Percentiles rank a stretch among this genome's conserved stretches.
Conservation (phyloP, 768 basidiomycete species). For the Mycena sanguinolenta region DNA sequence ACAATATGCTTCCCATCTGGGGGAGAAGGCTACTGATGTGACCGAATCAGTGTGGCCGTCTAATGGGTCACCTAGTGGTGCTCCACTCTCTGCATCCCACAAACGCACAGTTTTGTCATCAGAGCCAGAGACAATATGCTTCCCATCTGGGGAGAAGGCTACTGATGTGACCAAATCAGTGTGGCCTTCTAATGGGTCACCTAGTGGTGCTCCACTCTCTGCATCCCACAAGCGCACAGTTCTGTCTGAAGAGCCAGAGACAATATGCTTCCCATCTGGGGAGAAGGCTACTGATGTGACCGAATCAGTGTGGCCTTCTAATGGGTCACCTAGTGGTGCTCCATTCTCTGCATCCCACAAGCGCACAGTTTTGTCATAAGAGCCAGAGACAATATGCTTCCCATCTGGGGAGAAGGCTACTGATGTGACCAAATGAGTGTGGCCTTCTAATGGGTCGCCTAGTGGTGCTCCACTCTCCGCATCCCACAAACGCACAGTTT, state of each 20-base stretch:
- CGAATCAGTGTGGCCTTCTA: constrained; percentile 5
- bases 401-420: constrained; percentile 2
- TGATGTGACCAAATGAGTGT: neutral
- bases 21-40: constrained; percentile 14
- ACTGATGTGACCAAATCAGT: constrained; percentile 2
- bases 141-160: constrained; percentile 1
- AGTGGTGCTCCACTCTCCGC: neutral
- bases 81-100: constrained; percentile 12
- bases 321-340: neutral
- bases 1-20: constrained; percentile 11
- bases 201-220: constrained; percentile 9
- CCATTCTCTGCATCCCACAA: neutral
- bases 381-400: neutral
- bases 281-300: constrained; percentile 16
- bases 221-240: constrained; percentile 11
- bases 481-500: constrained; percentile 11
- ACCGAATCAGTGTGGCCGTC: constrained; percentile 5
- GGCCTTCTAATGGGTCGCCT: neutral
- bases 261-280: constrained; percentile 14
- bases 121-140: neutral
- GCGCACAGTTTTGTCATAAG: neutral
- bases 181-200: constrained; percentile 1
- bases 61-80: neutral
- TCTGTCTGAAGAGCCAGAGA: constrained; percentile 1
- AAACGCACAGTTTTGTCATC: constrained; percentile 1